phyloP scores from a whole-genome alignment of 2,329 filamentous ascomycete species.

The Lachnellula hyalina region DNA sequence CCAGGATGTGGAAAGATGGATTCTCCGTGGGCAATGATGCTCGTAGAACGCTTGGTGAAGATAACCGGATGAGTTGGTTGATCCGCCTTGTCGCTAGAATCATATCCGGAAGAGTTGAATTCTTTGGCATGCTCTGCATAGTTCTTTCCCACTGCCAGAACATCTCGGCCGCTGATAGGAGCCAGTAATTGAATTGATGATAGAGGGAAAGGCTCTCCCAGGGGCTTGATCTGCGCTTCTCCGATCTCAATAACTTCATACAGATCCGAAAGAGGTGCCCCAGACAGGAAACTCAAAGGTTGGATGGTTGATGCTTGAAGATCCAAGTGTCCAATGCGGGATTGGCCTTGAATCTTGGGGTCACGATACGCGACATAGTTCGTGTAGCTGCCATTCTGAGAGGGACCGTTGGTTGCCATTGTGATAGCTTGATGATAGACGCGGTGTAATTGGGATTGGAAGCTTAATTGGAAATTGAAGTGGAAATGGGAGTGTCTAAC shows the following conservation, averaged over 20 bases:
- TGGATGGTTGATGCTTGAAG: slow-evolving; percentile 34
- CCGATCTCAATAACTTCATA: slow-evolving; percentile 49
- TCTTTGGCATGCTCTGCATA: slow-evolving; percentile 53
- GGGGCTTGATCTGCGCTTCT: slow-evolving; percentile 33
- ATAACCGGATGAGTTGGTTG: slow-evolving; percentile 49
- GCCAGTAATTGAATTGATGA: slow-evolving; percentile 39
- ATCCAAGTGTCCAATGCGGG: slow-evolving; percentile 40
- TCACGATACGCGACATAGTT: slow-evolving; percentile 36
- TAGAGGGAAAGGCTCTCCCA: slow-evolving; percentile 31
- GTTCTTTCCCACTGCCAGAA: slow-evolving; percentile 53
- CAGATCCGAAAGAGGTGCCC: slow-evolving; percentile 40
- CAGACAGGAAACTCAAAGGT: slow-evolving; percentile 42
- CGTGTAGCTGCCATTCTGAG: slow-evolving; percentile 16
- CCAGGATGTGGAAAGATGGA: slow-evolving; percentile 41
- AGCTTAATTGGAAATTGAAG: too few relatives aligned
- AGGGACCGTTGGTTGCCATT: not conserved
- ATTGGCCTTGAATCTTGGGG: slow-evolving; percentile 14
- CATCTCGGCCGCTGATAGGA: slow-evolving; percentile 43
- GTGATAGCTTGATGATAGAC: not conserved
- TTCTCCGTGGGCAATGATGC: slow-evolving; percentile 35
- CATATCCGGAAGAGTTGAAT: slow-evolving; percentile 51
- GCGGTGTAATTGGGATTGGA: too few relatives aligned
- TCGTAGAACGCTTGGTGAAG: slow-evolving; percentile 46
- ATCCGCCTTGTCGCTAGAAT: slow-evolving; percentile 49
- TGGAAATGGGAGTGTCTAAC: too few relatives aligned